These are phyloP conservation scores for Leptomonas seymouri DNA, from an alignment of 208 protist species.

Conservation along the genomic window DNA sequence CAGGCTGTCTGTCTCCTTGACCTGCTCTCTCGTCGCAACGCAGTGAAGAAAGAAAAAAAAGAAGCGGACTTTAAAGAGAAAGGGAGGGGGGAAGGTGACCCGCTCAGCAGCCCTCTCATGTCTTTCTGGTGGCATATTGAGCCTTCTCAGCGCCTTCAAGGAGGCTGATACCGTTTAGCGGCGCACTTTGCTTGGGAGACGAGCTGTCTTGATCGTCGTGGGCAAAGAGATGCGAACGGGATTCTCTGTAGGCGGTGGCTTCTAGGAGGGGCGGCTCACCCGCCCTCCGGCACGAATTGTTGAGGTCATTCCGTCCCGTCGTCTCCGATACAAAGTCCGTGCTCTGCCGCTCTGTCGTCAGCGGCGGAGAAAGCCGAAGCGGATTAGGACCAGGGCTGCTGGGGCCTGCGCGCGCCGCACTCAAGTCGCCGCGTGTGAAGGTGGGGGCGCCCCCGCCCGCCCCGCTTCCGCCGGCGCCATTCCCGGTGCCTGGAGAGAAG, in stretches of 20 bases:
- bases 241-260: slow-evolving; percentile 20
- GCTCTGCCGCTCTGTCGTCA: slow-evolving; percentile 4
- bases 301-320: not conserved
- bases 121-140: not conserved
- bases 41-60: not conserved
- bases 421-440: not conserved
- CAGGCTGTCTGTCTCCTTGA: not conserved
- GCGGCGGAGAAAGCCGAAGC: not conserved
- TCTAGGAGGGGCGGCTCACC: slow-evolving; percentile 32
- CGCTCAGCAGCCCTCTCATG: not conserved
- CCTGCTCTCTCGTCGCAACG: not conserved
- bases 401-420: slow-evolving; percentile 4
- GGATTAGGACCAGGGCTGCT: slow-evolving; percentile 1
- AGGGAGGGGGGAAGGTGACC: not conserved
- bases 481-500: not conserved
- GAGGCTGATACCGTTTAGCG: not conserved
- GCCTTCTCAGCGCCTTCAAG: not conserved
- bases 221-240: not conserved
- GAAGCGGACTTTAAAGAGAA: not conserved
- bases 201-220: slow-evolving; percentile 6
- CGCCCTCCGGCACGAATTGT: slow-evolving; percentile 1
- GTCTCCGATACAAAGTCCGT: slow-evolving; percentile 15
- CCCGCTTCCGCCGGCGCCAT: not conserved
- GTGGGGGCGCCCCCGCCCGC: not conserved
- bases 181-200: not conserved